Conservation (phyloP, 169 alveolate species). For the Amoebophrya sp. region DNA sequence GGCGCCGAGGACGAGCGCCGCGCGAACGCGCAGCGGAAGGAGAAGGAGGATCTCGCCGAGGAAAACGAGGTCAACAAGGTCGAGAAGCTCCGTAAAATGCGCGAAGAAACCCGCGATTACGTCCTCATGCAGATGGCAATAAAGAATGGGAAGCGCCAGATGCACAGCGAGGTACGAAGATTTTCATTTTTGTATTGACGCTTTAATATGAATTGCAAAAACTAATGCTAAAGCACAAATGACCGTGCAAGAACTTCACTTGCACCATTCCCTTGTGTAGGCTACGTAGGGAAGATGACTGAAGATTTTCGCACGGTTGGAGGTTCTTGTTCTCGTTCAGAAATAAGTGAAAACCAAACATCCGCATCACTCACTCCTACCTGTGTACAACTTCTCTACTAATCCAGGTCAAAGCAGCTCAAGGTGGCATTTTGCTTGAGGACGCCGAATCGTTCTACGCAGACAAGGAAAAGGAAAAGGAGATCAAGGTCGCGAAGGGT, state of each 20-base stretch:
- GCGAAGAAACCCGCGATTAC: conserved; percentile 1
- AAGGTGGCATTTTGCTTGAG: conserved; percentile 8
- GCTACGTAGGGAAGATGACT: no score
- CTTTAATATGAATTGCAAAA: no score
- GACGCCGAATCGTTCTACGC: background rate
- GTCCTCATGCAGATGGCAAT: background rate
- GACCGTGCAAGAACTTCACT: no score
- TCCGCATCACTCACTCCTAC: no score
- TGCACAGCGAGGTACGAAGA: background rate
- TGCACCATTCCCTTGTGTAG: no score
- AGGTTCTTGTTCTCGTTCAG: no score
- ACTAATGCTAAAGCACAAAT: no score
- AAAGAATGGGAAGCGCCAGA: background rate
- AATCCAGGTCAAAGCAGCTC: background rate
- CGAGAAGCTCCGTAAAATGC: background rate
- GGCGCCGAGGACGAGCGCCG: conserved; percentile 25
- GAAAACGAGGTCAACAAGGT: background rate
- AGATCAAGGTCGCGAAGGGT: background rate
- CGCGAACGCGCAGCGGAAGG: background rate
- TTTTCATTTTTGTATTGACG: no score
- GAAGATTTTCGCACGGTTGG: no score
- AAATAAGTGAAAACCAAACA: no score
- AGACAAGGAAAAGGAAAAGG: background rate
- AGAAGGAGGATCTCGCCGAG: background rate
- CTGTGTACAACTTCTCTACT: no score